Conservation (phyloP, 352 stramenopile genomes). For the Pythium myriotylum region DNA sequence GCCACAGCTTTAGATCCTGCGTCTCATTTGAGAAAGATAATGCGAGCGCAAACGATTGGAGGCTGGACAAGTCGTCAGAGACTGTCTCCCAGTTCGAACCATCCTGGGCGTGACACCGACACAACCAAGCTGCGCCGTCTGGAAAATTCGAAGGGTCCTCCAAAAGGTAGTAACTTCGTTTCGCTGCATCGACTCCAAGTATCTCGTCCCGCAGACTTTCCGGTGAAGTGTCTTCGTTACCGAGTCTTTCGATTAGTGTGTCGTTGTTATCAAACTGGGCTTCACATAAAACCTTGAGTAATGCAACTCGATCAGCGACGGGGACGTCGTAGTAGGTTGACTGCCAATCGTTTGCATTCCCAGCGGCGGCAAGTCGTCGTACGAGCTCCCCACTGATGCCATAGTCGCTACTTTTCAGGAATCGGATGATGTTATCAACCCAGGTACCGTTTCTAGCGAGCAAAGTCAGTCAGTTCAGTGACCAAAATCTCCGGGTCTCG, state of each 20-base stretch:
- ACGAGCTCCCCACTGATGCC: conserved; percentile 24
- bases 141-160: conserved; percentile 60
- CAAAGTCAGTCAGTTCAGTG: not conserved
- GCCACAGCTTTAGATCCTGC: conserved; percentile 59
- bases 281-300: conserved; percentile 70
- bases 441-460: conserved; percentile 44
- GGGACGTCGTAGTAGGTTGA: conserved; percentile 45
- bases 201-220: conserved; percentile 56
- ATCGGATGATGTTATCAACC: conserved; percentile 48
- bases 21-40: conserved; percentile 56
- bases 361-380: conserved; percentile 8
- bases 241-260: conserved; percentile 54
- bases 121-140: conserved; percentile 62
- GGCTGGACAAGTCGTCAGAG: conserved; percentile 50
- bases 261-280: conserved; percentile 71
- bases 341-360: conserved; percentile 32
- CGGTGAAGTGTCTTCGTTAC: conserved; percentile 36
- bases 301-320: conserved; percentile 41
- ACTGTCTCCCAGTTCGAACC: conserved; percentile 65
- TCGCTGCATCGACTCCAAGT: conserved; percentile 43
- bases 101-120: conserved; percentile 43
- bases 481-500: not conserved
- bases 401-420: conserved; percentile 43
- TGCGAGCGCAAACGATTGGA: conserved; percentile 48
- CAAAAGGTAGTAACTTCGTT: conserved; percentile 60